Evolutionary conservation across 2,329 filamentous ascomycete species (phyloP).

Genomic region (Alternaria rosae): DNA sequence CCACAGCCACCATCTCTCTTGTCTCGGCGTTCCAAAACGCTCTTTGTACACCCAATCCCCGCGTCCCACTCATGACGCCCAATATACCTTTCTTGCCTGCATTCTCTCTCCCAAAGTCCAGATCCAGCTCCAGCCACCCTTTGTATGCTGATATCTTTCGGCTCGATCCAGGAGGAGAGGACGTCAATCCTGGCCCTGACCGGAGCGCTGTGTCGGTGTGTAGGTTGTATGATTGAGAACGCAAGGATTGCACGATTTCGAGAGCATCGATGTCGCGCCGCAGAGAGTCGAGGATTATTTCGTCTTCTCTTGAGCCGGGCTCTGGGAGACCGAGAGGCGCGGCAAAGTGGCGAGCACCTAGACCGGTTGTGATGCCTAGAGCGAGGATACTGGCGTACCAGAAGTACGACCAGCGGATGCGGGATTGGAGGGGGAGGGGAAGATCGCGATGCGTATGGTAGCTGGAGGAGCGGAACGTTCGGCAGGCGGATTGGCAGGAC

Average conservation of each 20-base stretch:
- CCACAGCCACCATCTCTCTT: conserved; percentile 67
- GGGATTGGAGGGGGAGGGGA: conserved; percentile 28
- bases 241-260: conserved; percentile 43
- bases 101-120: conserved; percentile 30
- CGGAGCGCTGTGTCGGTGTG: conserved; percentile 33
- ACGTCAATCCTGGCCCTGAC: conserved; percentile 17
- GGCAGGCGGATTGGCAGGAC: background rate
- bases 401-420: conserved; percentile 40
- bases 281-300: conserved; percentile 36
- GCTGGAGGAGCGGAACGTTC: background rate
- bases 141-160: conserved; percentile 24
- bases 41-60: conserved; percentile 61
- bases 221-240: conserved; percentile 36
- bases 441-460: conserved; percentile 15
- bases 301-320: conserved; percentile 41
- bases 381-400: conserved; percentile 43
- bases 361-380: conserved; percentile 33
- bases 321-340: conserved; percentile 33
- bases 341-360: conserved; percentile 35
- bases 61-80: conserved; percentile 45
- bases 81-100: conserved; percentile 36
- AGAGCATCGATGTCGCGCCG: conserved; percentile 38
- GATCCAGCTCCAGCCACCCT: conserved; percentile 43
- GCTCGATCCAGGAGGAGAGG: background rate
- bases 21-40: conserved; percentile 69